phyloP scores from a whole-genome alignment of 192 early-diverging fungal species.

The Coemansia sp. region DNA sequence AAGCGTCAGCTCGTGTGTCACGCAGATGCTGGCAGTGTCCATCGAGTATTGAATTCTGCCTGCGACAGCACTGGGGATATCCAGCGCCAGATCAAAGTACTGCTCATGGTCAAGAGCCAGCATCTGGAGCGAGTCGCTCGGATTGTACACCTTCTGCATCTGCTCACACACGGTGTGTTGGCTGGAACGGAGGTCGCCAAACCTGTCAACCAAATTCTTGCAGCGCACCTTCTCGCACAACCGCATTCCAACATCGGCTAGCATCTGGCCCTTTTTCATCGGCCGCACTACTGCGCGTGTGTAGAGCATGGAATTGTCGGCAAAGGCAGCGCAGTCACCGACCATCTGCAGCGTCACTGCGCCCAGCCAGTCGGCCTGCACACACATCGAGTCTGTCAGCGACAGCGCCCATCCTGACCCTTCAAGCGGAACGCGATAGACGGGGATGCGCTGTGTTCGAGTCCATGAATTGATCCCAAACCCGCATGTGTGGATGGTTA shows the following conservation, averaged over 20 bases:
- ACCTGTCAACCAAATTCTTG: slow-evolving; percentile 20
- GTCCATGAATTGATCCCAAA: slow-evolving; percentile 51
- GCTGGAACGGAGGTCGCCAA: slow-evolving; percentile 24
- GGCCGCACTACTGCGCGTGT: slow-evolving; percentile 33
- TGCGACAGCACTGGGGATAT: slow-evolving; percentile 28
- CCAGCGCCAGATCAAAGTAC: slow-evolving; percentile 25
- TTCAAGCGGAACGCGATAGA: slow-evolving; percentile 35
- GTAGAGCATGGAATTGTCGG: slow-evolving; percentile 28
- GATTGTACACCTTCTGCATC: background rate
- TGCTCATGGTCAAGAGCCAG: slow-evolving; percentile 30
- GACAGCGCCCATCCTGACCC: slow-evolving; percentile 13
- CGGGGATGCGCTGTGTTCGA: slow-evolving; percentile 30
- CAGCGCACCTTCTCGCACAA: slow-evolving; percentile 26
- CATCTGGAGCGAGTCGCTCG: slow-evolving; percentile 3
- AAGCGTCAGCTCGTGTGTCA: slow-evolving; percentile 46
- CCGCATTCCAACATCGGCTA: slow-evolving; percentile 36
- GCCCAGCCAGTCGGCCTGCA: slow-evolving; percentile 47
- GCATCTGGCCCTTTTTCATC: slow-evolving; percentile 32
- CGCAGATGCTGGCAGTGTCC: slow-evolving; percentile 22
- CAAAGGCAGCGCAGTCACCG: slow-evolving; percentile 21
- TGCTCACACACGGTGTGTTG: slow-evolving; percentile 18
- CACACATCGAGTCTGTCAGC: slow-evolving; percentile 22
- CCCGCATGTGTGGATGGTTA: slow-evolving; percentile 31
- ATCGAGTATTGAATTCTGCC: slow-evolving; percentile 35
- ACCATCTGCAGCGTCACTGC: slow-evolving; percentile 40